phyloP scores from a whole-genome alignment of 306 rosid genomes.

The Rubus idaeus region DNA sequence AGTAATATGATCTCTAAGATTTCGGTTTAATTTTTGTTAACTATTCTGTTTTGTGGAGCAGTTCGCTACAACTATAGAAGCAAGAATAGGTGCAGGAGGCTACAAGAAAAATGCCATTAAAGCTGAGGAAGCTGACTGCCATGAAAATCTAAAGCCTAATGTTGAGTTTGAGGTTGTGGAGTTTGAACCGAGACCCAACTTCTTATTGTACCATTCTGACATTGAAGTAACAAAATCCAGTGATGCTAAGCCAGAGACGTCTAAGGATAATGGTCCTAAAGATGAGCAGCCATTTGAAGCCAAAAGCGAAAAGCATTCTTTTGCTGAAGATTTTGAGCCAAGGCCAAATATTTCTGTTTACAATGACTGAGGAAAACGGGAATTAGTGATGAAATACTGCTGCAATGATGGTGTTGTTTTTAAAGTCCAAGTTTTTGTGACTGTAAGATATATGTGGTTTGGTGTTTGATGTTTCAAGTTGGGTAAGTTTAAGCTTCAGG shows the following conservation, averaged over 20 bases:
- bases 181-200: constrained; percentile 19
- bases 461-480: not conserved
- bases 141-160: not conserved
- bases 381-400: not conserved
- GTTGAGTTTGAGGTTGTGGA: not conserved
- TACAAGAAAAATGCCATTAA: constrained; percentile 1
- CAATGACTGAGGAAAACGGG: not conserved
- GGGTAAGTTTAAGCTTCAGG: not conserved
- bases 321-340: constrained; percentile 13
- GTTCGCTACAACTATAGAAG: constrained; percentile 5
- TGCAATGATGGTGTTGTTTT: not conserved
- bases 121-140: not conserved
- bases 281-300: not conserved
- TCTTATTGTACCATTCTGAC: constrained; percentile 5
- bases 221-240: not conserved
- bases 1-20: not conserved
- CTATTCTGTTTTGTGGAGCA: not conserved
- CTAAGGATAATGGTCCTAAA: not conserved
- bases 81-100: constrained; percentile 15
- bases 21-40: not conserved
- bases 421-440: not conserved
- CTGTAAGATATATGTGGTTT: not conserved
- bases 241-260: not conserved
- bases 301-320: not conserved
- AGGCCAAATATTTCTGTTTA: not conserved